Conservation (phyloP, 1,284 basidiomycete genomes). For the Cronartium quercuum region DNA sequence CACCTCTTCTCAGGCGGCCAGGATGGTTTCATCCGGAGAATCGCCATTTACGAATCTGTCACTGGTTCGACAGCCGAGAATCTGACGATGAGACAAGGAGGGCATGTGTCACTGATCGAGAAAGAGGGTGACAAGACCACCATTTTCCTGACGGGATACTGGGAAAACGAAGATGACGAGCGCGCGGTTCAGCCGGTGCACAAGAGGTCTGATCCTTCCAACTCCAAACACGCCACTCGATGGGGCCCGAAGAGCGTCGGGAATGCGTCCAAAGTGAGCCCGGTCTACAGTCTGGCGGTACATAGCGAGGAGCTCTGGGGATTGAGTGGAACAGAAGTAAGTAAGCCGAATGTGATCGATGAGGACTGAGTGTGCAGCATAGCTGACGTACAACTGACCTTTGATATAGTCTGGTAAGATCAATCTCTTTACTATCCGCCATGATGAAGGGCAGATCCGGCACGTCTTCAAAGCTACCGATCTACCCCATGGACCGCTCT, state of each 20-base stretch:
- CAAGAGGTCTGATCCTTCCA: conserved; percentile 32
- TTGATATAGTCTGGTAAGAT: conserved; percentile 66
- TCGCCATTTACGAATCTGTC: conserved; percentile 76
- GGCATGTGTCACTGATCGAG: conserved; percentile 79
- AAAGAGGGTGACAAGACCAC: conserved; percentile 80
- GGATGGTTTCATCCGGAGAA: conserved; percentile 75
- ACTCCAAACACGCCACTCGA: conserved; percentile 7
- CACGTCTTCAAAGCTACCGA: conserved; percentile 63
- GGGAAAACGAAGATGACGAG: conserved; percentile 56
- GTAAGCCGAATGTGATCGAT: conserved; percentile 47
- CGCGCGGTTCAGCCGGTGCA: conserved; percentile 33
- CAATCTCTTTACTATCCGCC: conserved; percentile 84
- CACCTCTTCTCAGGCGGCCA: conserved; percentile 85
- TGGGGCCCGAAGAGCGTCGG: conserved; percentile 43
- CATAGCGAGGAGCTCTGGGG: conserved; percentile 87
- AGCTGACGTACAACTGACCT: conserved; percentile 6
- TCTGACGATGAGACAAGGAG: conserved; percentile 79
- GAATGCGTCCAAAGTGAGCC: conserved; percentile 58
- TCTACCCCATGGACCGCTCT: conserved; percentile 35
- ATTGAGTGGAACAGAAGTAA: conserved; percentile 72
- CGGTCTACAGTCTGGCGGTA: conserved; percentile 79
- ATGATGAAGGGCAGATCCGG: conserved; percentile 74
- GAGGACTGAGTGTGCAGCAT: no score
- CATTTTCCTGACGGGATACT: conserved; percentile 80
- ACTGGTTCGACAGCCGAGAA: conserved; percentile 77